A percentile compares a stretch with the other conserved stretches of the same genome.
Conservation (phyloP, 805 yeast genomes). For the Wickerhamiella sergipiensis region DNA sequence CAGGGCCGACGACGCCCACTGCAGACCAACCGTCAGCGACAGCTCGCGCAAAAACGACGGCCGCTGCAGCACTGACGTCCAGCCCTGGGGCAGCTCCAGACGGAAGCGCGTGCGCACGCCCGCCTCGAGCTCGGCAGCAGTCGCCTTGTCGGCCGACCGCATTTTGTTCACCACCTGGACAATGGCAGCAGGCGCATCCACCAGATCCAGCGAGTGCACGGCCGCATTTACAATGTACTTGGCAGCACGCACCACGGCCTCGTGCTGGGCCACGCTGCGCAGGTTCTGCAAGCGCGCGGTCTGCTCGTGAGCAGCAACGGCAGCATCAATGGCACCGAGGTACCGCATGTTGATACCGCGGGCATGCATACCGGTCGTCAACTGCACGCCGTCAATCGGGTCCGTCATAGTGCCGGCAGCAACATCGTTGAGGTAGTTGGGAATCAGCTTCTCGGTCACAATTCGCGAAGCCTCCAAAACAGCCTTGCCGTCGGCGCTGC, state of each 20-base stretch:
- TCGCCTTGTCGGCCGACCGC: constrained; percentile 19
- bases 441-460: constrained; percentile 44
- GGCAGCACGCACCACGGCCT: constrained; percentile 65
- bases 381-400: constrained; percentile 74
- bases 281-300: constrained; percentile 33
- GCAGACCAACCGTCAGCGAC: constrained; percentile 72
- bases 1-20: constrained; percentile 40
- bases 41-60: constrained; percentile 50
- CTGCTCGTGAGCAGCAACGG: constrained; percentile 15
- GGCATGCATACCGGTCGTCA: constrained; percentile 55
- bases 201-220: constrained; percentile 35
- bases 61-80: constrained; percentile 26
- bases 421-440: constrained; percentile 45
- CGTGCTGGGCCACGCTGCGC: constrained; percentile 37
- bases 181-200: constrained; percentile 45
- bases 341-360: constrained; percentile 84
- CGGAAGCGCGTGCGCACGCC: constrained; percentile 56
- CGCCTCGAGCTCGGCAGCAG: constrained; percentile 25
- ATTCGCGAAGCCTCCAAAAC: constrained; percentile 60
- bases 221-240: constrained; percentile 56
- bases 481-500: constrained; percentile 38
- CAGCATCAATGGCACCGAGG: constrained; percentile 47
- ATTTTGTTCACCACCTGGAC: constrained; percentile 61
- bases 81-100: constrained; percentile 36
- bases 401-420: constrained; percentile 33